Percentiles rank a stretch among this genome's conserved stretches.
Conservation (phyloP, 176 grass and related monocot genomes). For the Oryza nivara region DNA sequence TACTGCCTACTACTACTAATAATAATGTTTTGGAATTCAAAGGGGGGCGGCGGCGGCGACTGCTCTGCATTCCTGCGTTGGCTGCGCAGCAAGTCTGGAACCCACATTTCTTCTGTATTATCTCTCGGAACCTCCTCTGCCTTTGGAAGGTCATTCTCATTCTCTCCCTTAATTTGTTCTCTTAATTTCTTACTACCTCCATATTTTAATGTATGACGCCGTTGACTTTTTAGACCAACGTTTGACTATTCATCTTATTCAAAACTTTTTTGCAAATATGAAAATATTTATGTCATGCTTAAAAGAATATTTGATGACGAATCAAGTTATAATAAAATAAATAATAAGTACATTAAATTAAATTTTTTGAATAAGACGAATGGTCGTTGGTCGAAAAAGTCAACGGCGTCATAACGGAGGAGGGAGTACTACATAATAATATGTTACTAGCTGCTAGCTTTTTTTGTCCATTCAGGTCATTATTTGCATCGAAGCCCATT, state of each 20-base stretch:
- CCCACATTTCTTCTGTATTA: conserved; percentile 50
- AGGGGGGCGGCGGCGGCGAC: background rate
- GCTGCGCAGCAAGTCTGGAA: conserved; percentile 46
- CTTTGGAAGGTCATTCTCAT: conserved; percentile 48
- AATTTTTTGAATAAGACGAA: too few species aligned
- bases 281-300: too few species aligned
- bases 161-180: background rate
- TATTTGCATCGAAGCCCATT: conserved; percentile 52
- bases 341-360: too few species aligned
- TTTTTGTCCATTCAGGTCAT: conserved; percentile 41
- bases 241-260: too few species aligned
- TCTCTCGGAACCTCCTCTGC: conserved; percentile 50
- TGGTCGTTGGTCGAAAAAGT: too few species aligned
- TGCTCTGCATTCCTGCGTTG: conserved; percentile 47
- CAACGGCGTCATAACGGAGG: too few species aligned
- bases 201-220: too few species aligned
- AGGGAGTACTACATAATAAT: background rate
- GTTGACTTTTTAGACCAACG: too few species aligned
- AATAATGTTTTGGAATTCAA: background rate
- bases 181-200: background rate
- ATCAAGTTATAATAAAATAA: too few species aligned
- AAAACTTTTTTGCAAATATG: too few species aligned
- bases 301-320: too few species aligned
- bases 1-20: too few species aligned
- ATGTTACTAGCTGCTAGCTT: background rate